phyloP scores from a whole-genome alignment of 352 stramenopile genomes.

The Phytopythium litorale region DNA sequence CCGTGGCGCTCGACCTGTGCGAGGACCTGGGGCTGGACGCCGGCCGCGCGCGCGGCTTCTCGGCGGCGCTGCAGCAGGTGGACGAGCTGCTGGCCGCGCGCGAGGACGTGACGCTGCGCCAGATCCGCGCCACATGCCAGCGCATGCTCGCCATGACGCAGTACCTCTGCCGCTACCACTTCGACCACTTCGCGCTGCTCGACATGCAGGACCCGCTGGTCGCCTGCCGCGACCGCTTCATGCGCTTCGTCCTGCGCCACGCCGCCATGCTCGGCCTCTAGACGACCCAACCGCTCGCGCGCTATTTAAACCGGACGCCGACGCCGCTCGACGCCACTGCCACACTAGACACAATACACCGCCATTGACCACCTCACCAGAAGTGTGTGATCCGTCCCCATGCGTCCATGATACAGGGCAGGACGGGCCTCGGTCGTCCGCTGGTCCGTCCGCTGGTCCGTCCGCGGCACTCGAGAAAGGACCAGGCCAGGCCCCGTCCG shows the following conservation, averaged over 20 bases:
- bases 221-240: slow-evolving; percentile 64
- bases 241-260: slow-evolving; percentile 77
- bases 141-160: slow-evolving; percentile 75
- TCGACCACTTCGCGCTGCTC: slow-evolving; percentile 60
- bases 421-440: too few relatives aligned
- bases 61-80: slow-evolving; percentile 28
- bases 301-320: too few relatives aligned
- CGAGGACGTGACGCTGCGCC: slow-evolving; percentile 42
- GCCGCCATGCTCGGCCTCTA: slow-evolving; percentile 56
- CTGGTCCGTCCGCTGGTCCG: too few relatives aligned
- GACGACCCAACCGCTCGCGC: not conserved
- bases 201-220: slow-evolving; percentile 73
- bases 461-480: not conserved
- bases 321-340: too few relatives aligned
- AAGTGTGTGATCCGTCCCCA: too few relatives aligned
- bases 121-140: slow-evolving; percentile 63
- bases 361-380: too few relatives aligned
- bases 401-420: too few relatives aligned
- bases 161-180: slow-evolving; percentile 60
- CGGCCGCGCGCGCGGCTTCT: slow-evolving; percentile 25
- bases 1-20: slow-evolving; percentile 55
- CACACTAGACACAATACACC: too few relatives aligned
- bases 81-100: slow-evolving; percentile 44
- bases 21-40: slow-evolving; percentile 41
- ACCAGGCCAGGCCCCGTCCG: not conserved